Evolutionary conservation across 805 yeast species (phyloP), one percentile per base, ranked within the genome.

Genomic region (Yamadazyma laniorum): DNA sequence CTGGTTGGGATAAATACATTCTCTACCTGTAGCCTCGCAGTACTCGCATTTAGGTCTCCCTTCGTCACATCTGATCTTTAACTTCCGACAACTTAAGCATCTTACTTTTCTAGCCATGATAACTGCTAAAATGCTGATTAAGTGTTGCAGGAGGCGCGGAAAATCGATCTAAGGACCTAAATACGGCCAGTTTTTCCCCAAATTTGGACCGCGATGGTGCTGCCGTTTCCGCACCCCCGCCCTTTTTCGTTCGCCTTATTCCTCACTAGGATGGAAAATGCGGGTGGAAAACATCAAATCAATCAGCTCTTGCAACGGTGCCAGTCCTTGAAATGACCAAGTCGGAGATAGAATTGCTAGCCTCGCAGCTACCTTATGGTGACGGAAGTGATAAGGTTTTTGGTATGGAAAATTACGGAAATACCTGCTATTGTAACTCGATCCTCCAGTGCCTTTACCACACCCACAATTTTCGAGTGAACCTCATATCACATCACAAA

Each of bases 381-480:
- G 81, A 80, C 55, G 90, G 89, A 1, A 65, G 80, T 5, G 67
- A 75, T 43, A 85, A 83, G 56, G 73, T 85, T 16, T 85, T 77
- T 57, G 95, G 95, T 1, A 77, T 83, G 75, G 93, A 85, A 55
- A 85, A 85, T 55, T 85, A 84, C 52, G 95, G 95, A 2, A 83
- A 89, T 57, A 89, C 97, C 0, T 93, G 98, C 64, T 91, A 91
- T 65, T 86, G 95, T 61, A 93, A 93, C 52, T 87, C 96, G 7
- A 85, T 93, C 21, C 64, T 93, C 17, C 99, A 93, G 58, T 87
- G 95, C 48, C 72, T 91, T 7, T 91, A 77, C 66, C 82, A 85
- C 62, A 74, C 91, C 3, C 72, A 75, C 18, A 74, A 73, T 19
- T 88, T 93, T 52, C 74, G 97, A 26, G 39, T 43, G 12, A 47